A percentile compares a stretch with the other conserved stretches of the same genome.
Conservation (phyloP, 305 asterid species). For the Withania somnifera region DNA sequence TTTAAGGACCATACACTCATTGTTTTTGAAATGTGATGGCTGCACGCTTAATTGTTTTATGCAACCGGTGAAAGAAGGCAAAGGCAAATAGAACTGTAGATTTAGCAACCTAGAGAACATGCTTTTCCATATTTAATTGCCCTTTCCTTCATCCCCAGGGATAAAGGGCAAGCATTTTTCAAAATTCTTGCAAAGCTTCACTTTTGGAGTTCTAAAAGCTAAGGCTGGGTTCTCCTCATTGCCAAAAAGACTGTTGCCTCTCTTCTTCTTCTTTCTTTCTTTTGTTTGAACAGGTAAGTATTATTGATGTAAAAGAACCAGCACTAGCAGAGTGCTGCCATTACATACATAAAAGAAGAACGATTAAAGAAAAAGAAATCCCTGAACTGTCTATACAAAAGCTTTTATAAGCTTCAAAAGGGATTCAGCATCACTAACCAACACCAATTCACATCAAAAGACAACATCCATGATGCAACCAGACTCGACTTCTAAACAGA, state of each 20-base stretch:
- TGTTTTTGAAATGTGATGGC: neutral
- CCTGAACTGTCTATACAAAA: neutral
- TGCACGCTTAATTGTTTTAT: neutral
- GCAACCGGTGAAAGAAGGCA: neutral
- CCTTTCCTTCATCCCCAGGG: neutral
- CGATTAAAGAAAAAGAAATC: neutral
- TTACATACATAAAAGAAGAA: neutral
- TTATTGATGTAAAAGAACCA: neutral
- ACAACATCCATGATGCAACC: neutral
- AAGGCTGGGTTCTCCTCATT: neutral
- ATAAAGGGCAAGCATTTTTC: neutral
- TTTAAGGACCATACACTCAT: neutral
- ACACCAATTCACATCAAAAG: neutral
- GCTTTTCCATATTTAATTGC: neutral
- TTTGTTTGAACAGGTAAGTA: neutral
- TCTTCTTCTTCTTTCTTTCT: neutral
- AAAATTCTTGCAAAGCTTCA: neutral
- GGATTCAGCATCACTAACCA: neutral
- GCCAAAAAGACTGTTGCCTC: neutral
- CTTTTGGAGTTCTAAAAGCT: neutral
- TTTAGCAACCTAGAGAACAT: neutral
- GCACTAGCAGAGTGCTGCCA: neutral
- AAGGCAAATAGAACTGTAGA: neutral
- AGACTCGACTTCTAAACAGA: neutral
- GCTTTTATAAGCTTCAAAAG: neutral